Evolutionary conservation across 495 filamentous ascomycete genomes (phyloP), one percentile per base, ranked within the genome.

Genomic region (Hypoxylon perforatum): DNA sequence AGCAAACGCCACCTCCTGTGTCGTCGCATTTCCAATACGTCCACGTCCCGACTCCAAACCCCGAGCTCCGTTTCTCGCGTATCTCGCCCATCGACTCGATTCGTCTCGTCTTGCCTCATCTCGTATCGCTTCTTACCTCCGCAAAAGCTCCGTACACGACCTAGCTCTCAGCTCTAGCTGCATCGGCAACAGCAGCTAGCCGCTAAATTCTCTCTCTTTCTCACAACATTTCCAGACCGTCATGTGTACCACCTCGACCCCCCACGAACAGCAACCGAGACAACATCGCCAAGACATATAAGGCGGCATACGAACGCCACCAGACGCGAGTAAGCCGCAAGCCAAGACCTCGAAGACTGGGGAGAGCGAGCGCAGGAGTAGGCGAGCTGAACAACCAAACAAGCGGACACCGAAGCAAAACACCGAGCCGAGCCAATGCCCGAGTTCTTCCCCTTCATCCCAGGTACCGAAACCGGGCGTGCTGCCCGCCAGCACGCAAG

Each of bases 391-490:
- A 52, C 23, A 45, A 33, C 33, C 33, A 19, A 36, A 21, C 5
- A 18, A 38, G 23, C 8, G 38, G 28, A 18, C n/a, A 22, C 12
- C 17, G 4, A 7, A 44, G 15, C 25, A 23, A n/a, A 5, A n/a
- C 15, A 36, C 9, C 11, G 39, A 21, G 18, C 4, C 11, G 22
- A 55, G 42, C 55, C 41, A 7, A 87, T 87, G 83, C 85, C 85
- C 51, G 76, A 80, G 30, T 87, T 88, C 79, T 88, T 88, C 76
- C 80, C 81, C 70, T 89, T 89, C 70, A 84, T 87, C 59, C 86
- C 85, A 58, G 87, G 86, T 59, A 80, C 77, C 61, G 85, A 86
- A 73, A 79, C 76, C 33, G 77, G 74, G 54, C 78, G 78, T 54
- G 70, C 67, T 53, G 75, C 63, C 22, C 76, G 71, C n/a, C 67